Evolutionary conservation across 805 yeast genomes (phyloP).

Genomic region (Hagleromyces aurorensis): DNA sequence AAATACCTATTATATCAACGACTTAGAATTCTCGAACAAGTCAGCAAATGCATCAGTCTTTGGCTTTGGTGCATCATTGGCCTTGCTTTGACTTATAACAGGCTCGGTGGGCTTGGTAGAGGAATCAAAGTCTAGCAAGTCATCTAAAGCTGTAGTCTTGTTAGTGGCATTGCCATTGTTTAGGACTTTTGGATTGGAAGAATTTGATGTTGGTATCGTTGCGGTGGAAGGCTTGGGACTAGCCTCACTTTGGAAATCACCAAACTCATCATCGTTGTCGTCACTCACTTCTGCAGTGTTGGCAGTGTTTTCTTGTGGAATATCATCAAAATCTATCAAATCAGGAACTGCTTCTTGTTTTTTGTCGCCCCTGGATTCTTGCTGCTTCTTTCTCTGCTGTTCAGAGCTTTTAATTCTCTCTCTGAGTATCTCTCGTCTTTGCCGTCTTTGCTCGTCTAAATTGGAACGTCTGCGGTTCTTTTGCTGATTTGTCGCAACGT

Average conservation of each 20-base stretch:
- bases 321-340: constrained; percentile 24
- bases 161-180: constrained; percentile 3
- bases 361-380: constrained; percentile 11
- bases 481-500: constrained; percentile 6
- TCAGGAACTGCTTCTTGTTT: constrained; percentile 24
- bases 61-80: constrained; percentile 11
- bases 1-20: constrained; percentile 23
- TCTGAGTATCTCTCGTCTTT: constrained; percentile 31
- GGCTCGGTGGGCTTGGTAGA: constrained; percentile 2
- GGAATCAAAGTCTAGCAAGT: constrained; percentile 11
- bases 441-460: constrained; percentile 31
- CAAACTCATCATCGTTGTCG: constrained; percentile 31
- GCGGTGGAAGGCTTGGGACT: constrained; percentile 4
- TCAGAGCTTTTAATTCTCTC: constrained; percentile 30
- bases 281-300: constrained; percentile 13
- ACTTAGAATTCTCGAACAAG: constrained; percentile 26
- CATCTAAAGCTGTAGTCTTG: constrained; percentile 7
- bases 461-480: constrained; percentile 20
- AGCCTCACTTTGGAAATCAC: constrained; percentile 32
- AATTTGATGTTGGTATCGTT: constrained; percentile 9
- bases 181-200: constrained; percentile 4
- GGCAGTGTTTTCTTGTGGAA: constrained; percentile 2
- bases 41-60: constrained; percentile 26
- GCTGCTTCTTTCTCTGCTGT: constrained; percentile 25
- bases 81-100: constrained; percentile 7